Evolutionary conservation across 441 rosid genomes (phyloP).

Genomic region (Isatis lusitanica): DNA sequence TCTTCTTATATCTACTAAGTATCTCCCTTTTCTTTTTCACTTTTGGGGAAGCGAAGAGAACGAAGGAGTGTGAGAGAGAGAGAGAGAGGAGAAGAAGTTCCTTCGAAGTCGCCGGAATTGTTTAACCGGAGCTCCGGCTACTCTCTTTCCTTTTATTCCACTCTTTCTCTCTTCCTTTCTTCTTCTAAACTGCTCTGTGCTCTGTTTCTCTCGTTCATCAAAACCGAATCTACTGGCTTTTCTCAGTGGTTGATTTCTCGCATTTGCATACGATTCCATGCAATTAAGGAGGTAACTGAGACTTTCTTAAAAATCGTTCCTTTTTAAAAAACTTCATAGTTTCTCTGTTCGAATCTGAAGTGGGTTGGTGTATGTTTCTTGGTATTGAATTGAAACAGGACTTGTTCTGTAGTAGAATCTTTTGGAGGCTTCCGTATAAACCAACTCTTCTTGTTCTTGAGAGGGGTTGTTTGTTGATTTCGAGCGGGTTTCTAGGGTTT

Average conservation of each 20-base stretch:
- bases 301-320: background rate
- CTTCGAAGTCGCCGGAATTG: conserved; percentile 33
- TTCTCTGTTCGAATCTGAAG: conserved; percentile 23
- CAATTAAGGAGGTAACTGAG: conserved; percentile 66
- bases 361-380: conserved; percentile 12
- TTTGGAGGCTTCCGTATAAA: conserved; percentile 63
- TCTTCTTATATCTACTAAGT: conserved; percentile 28
- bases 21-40: conserved; percentile 29
- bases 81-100: background rate
- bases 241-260: conserved; percentile 50
- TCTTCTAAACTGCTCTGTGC: conserved; percentile 27
- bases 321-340: background rate
- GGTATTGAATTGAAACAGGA: conserved; percentile 49
- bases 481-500: background rate
- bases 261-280: conserved; percentile 56
- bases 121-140: conserved; percentile 60
- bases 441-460: conserved; percentile 56
- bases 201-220: conserved; percentile 37
- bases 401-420: conserved; percentile 61
- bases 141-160: conserved; percentile 41
- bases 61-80: background rate
- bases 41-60: conserved; percentile 27
- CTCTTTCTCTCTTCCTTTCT: conserved; percentile 25
- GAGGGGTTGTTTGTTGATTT: conserved; percentile 41
- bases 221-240: conserved; percentile 44